Evolutionary conservation across 495 filamentous ascomycete genomes (phyloP), one percentile per base, ranked within the genome.

Genomic region (Hypomontagnella monticulosa): DNA sequence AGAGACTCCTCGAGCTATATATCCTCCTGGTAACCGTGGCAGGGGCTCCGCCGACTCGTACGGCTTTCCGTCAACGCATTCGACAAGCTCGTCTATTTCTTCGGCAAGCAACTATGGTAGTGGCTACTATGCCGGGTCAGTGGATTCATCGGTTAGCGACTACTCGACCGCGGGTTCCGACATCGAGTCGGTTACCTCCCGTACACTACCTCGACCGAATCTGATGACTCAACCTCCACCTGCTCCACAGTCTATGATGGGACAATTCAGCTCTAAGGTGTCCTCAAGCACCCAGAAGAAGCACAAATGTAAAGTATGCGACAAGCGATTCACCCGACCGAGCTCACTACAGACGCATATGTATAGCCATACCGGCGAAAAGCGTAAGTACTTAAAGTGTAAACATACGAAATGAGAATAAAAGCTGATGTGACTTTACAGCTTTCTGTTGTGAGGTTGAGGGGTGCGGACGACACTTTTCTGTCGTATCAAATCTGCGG

Each of bases 231-330:
- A 78, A 61, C 80, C 82, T 4, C 92, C 92, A 30, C 92, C 92
- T 0, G 93, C 93, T 30, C 94, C 93, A 11, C 91, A 95, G 73
- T 94, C 93, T 3, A 97, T 99, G 92, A 99, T 99, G 95, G 88
- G 91, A 46, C 94, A 96, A 63, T 99, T 99, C 81, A 97, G 92
- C 81, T 97, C 95, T 42, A 98, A 97, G 75, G 89, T 97, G 46
- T 91, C 92, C 8, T 94, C 93, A 18, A 96, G 91, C 79, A 93
- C 95, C 23, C 94, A 98, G 73, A 99, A 99, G 87, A 99, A 98
- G 83, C 95, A 99, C 81, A 97, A 97, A 79, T 99, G 95, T 84
- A 98, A 97, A 83, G 91, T 99, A 49, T 99, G 95, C 82, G 95
- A 98, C 79, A 99, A 99, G 86, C 88, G 95, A 6, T 99, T 99